Evolutionary conservation across 2,329 filamentous ascomycete species (phyloP).

Genomic region (Colletotrichum sp.): DNA sequence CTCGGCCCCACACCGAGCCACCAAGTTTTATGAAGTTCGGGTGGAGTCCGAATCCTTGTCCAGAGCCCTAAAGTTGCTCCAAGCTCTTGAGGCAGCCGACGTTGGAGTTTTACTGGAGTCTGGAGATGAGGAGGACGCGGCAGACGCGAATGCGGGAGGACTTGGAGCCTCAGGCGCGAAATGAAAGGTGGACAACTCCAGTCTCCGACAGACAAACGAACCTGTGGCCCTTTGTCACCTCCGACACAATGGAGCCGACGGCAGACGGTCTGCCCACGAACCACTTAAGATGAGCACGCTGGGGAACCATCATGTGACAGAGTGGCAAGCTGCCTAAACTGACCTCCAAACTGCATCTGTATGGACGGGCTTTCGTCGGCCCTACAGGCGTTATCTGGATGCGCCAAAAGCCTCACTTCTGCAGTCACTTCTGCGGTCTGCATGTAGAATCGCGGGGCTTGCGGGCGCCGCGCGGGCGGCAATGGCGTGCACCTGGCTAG

Average conservation of each 20-base stretch:
- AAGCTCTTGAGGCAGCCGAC: constrained; percentile 5
- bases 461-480: neutral
- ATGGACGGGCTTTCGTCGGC: neutral
- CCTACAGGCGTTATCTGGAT: neutral
- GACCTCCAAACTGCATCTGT: neutral
- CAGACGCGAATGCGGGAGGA: neutral
- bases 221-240: neutral
- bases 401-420: neutral
- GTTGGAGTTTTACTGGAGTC: neutral
- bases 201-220: neutral
- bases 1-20: constrained; percentile 12
- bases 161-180: neutral
- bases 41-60: constrained; percentile 1
- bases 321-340: constrained; percentile 6
- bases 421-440: neutral
- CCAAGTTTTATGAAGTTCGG: constrained; percentile 2
- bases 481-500: neutral
- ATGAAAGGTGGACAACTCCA: neutral
- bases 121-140: neutral
- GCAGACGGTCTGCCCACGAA: neutral
- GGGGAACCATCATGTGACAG: constrained; percentile 12
- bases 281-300: neutral
- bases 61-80: neutral
- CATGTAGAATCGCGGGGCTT: neutral
- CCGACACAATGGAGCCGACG: neutral